Evolutionary conservation across 108 stramenopile species (phyloP).

Genomic region (Mayamaea pseudoterrestris): DNA sequence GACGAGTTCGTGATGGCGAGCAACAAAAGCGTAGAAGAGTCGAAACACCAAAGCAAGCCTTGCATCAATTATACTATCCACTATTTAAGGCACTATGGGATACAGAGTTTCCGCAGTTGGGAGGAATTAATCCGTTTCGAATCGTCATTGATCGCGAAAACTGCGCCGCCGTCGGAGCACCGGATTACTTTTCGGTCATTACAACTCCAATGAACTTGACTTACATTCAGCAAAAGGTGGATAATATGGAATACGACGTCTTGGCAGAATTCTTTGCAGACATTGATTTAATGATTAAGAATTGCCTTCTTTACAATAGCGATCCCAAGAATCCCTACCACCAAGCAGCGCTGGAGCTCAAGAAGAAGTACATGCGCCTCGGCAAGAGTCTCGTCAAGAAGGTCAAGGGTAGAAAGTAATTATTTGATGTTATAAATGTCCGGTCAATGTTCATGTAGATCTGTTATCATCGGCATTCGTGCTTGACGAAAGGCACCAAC

Average conservation of each 20-base stretch:
- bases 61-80: constrained; percentile 43
- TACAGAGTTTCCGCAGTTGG: constrained; percentile 56
- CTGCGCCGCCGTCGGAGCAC: constrained; percentile 57
- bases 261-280: constrained; percentile 60
- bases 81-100: constrained; percentile 68
- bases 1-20: constrained; percentile 19
- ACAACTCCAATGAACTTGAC: constrained; percentile 67
- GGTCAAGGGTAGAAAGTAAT: no score
- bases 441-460: no score
- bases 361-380: constrained; percentile 23
- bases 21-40: not conserved
- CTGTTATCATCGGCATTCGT: no score
- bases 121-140: constrained; percentile 68
- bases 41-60: constrained; percentile 45
- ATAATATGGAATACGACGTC: constrained; percentile 39
- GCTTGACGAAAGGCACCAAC: no score
- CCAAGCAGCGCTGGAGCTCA: constrained; percentile 59
- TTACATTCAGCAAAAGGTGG: constrained; percentile 60
- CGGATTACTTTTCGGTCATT: constrained; percentile 66
- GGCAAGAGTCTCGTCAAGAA: not conserved
- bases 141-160: constrained; percentile 64
- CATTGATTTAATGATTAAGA: constrained; percentile 60
- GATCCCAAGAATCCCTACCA: constrained; percentile 62
- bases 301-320: constrained; percentile 57
- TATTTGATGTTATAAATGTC: no score